These are phyloP conservation scores for Millerozyma acaciae DNA, from an alignment of 805 yeast species.

Conservation along the genomic window DNA sequence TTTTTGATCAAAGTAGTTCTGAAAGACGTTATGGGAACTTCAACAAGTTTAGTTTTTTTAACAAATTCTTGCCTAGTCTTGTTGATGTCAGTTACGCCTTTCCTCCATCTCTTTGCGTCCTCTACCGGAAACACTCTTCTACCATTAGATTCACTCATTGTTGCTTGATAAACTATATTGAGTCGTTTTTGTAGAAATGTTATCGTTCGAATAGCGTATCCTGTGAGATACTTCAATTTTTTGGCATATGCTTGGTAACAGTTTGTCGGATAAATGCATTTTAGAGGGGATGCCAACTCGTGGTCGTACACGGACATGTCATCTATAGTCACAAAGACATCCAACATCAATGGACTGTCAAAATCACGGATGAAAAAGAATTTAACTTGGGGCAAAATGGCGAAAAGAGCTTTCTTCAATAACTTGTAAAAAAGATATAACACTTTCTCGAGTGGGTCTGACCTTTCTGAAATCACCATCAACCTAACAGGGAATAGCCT, in stretches of 20 bases:
- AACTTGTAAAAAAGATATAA: conserved; percentile 30
- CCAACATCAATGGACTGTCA: conserved; percentile 38
- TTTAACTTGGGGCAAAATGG: conserved; percentile 38
- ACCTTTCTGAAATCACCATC: conserved; percentile 15
- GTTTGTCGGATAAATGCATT: conserved; percentile 10
- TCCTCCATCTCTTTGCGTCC: conserved; percentile 25
- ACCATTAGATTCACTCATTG: conserved; percentile 22
- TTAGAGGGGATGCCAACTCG: conserved; percentile 16
- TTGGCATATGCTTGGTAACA: conserved; percentile 10
- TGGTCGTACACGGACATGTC: conserved; percentile 21
- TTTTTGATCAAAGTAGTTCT: conserved; percentile 20
- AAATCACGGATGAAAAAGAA: conserved; percentile 38
- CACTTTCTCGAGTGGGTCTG: conserved; percentile 30
- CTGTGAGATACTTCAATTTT: conserved; percentile 19
- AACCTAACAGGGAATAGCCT: conserved; percentile 28
- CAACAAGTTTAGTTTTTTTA: conserved; percentile 18
- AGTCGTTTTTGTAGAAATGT: conserved; percentile 28
- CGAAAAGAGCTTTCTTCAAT: conserved; percentile 30
- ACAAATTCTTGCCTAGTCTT: conserved; percentile 19
- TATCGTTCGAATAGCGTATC: conserved; percentile 29
- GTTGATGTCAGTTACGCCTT: conserved; percentile 22
- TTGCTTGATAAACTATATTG: conserved; percentile 23
- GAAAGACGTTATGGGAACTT: conserved; percentile 21
- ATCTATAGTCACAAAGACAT: conserved; percentile 22
- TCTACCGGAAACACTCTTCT: conserved; percentile 20